Conservation (phyloP, 345 rosid species). For the Pelargonium nanum region DNA sequence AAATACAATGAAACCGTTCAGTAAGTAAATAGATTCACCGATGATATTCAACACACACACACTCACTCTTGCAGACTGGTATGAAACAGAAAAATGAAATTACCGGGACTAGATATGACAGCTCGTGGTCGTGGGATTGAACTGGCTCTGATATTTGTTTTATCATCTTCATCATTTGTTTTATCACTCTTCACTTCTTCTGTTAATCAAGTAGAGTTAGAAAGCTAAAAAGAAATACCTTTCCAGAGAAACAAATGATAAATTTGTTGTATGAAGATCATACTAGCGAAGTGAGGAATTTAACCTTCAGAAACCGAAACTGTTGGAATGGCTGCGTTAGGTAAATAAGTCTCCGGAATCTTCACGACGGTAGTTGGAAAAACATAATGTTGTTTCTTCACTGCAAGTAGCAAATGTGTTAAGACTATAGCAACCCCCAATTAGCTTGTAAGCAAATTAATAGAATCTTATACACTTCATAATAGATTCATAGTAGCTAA, state of each 20-base stretch:
- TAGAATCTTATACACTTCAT: background rate
- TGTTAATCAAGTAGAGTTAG: background rate
- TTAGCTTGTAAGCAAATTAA: background rate
- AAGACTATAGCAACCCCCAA: background rate
- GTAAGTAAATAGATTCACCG: background rate
- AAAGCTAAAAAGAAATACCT: background rate
- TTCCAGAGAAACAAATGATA: background rate
- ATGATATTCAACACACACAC: background rate
- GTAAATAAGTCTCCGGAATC: background rate
- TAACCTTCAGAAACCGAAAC: background rate
- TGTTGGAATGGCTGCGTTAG: background rate
- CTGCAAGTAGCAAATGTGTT: background rate
- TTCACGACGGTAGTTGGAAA: background rate
- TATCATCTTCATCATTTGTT: conserved; percentile 4
- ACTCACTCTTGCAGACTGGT: background rate
- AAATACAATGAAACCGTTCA: background rate
- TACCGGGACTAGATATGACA: conserved; percentile 62
- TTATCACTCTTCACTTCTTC: background rate
- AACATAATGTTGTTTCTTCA: background rate
- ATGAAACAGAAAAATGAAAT: background rate
- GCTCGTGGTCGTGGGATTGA: conserved; percentile 56
- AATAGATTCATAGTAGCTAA: too few species aligned
- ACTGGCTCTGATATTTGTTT: conserved; percentile 39
- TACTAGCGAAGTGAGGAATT: background rate
- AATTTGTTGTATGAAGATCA: background rate